Evolutionary conservation across 2,329 filamentous ascomycete species (phyloP), one percentile per base, ranked within the genome.

Genomic region (Hymenoscyphus occultus): DNA sequence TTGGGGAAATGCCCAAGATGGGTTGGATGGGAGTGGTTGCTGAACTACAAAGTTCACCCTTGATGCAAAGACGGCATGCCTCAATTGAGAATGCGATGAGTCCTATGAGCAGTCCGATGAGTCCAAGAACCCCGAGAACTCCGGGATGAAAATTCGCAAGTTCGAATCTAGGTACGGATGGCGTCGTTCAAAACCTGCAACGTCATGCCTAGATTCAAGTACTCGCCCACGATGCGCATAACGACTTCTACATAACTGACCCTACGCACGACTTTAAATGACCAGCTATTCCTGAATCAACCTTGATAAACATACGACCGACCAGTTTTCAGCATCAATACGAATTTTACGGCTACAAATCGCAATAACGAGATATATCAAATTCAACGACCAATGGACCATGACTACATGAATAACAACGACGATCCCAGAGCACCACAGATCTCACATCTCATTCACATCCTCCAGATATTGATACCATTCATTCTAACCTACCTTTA

Each of bases 11-110:
- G 22, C 83, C 85, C 61, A 81, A 82, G 62, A 77, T 78, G 67
- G 85, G 85, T 32, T 89, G 86, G 86, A 83, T 84, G 22, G 85
- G 85, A 32, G 86, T 89, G 5, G 84, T 89, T 28, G 79, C 84
- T 62, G 86, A 89, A 71, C 77, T 89, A 60, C 86, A 88, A 73
- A 82, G 77, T 63, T 87, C 84, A 31, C 86, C 86, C 2, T 75
- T 83, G 64, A 81, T 89, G 78, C 84, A 86, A 60, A 83, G 86
- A 71, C 80, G 86, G 16, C 85, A 86, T 72, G 83, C 84, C n/a
- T 86, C 83, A 7, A 84, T 88, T 71, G 86, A 89, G 75, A 79
- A 79, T 69, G 78, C 83, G 66, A 86, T 86, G 82, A 78, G 79
- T 28, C 73, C 65, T 60, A 71, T 70, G n/a, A 59, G 59, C 39